Conservation (phyloP, 2,329 filamentous ascomycete genomes). For the Thelonectria rubi region DNA sequence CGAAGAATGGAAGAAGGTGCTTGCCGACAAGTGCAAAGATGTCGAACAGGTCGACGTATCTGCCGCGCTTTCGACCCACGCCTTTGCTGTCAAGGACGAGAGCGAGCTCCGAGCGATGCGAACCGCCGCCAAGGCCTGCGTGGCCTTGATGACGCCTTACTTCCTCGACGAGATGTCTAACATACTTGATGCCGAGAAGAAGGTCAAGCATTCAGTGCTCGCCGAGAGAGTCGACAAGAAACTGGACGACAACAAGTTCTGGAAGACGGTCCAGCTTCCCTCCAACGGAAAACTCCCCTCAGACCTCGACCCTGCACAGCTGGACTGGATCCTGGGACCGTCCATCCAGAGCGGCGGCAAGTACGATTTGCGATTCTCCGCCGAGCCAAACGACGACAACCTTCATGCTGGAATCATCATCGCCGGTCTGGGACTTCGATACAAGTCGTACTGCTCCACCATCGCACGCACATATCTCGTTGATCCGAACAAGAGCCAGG, state of each 20-base stretch:
- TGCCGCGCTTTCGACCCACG: constrained; percentile 80
- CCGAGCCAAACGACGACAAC: constrained; percentile 80
- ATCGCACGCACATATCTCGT: constrained; percentile 95
- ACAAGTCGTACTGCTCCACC: constrained; percentile 93
- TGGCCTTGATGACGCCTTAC: constrained; percentile 93
- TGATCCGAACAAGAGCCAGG: constrained; percentile 95
- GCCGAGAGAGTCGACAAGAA: constrained; percentile 90
- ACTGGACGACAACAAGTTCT: constrained; percentile 93
- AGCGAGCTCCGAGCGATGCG: constrained; percentile 93
- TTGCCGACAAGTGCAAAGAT: constrained; percentile 81
- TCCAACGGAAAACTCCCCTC: constrained; percentile 79
- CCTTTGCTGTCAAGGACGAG: constrained; percentile 94
- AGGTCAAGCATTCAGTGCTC: constrained; percentile 88
- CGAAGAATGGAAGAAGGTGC: constrained; percentile 93
- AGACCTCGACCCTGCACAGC: constrained; percentile 86
- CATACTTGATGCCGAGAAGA: constrained; percentile 95
- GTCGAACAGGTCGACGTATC: constrained; percentile 89
- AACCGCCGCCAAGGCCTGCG: constrained; percentile 92
- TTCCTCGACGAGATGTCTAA: constrained; percentile 99
- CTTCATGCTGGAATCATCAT: constrained; percentile 94
- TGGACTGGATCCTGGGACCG: constrained; percentile 94
- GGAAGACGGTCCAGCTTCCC: constrained; percentile 78
- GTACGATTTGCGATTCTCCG: constrained; percentile 86
- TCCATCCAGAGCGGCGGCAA: constrained; percentile 95
- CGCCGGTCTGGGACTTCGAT: constrained; percentile 88